These are phyloP conservation scores for Lepidium sativum DNA, from an alignment of 345 rosid species.

Conservation along the genomic window DNA sequence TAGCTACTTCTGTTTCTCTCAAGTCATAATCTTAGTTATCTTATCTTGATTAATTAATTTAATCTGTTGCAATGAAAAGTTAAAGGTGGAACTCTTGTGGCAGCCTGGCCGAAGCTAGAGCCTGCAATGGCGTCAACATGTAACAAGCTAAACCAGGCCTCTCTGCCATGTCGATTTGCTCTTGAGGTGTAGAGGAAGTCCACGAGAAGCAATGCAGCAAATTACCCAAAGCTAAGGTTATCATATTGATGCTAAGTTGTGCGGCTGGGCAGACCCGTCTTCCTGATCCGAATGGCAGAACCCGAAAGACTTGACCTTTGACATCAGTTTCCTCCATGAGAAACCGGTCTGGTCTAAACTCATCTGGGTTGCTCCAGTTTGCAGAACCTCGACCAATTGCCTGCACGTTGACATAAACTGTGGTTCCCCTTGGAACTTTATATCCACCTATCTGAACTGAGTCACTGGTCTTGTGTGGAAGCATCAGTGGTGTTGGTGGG, in stretches of 20 bases:
- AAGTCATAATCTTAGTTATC: background rate
- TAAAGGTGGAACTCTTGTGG: slow-evolving; percentile 6
- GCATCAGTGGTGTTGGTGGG: slow-evolving; percentile 45
- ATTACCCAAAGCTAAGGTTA: slow-evolving; percentile 29
- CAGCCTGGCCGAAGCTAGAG: slow-evolving; percentile 21
- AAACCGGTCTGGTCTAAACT: slow-evolving; percentile 40
- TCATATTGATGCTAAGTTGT: slow-evolving; percentile 36
- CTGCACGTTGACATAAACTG: slow-evolving; percentile 33
- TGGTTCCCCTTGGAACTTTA: slow-evolving; percentile 30
- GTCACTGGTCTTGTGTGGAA: slow-evolving; percentile 36
- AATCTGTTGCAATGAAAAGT: background rate
- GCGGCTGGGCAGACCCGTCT: slow-evolving; percentile 41
- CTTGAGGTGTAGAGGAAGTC: background rate
- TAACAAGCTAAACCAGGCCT: slow-evolving; percentile 28
- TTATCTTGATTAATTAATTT: background rate
- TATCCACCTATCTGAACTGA: slow-evolving; percentile 32
- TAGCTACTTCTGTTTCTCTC: background rate
- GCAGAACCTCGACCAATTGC: slow-evolving; percentile 29
- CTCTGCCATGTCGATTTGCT: background rate
- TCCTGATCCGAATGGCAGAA: slow-evolving; percentile 47
- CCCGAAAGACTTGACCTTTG: slow-evolving; percentile 37
- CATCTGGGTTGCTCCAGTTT: slow-evolving; percentile 29
- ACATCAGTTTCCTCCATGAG: slow-evolving; percentile 28
- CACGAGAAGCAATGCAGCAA: slow-evolving; percentile 33
- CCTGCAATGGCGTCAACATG: slow-evolving; percentile 30